Evolutionary conservation across 305 asterid species (phyloP).

Genomic region (Fraxinus angustifolia): DNA sequence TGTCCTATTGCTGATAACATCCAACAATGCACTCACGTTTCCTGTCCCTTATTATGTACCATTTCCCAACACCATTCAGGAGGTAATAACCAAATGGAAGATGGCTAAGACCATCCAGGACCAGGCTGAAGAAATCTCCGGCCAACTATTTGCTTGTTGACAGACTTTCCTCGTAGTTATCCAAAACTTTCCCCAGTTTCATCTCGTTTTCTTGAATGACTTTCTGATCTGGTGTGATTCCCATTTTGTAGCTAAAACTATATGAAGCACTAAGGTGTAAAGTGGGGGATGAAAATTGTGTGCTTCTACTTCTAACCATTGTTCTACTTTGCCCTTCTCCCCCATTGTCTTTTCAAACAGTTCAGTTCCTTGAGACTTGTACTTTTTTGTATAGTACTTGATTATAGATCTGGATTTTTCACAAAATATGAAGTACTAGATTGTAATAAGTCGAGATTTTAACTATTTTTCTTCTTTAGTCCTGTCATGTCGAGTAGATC

Average conservation of each 20-base stretch:
- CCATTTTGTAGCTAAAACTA: constrained; percentile 30
- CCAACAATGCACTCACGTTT: constrained; percentile 56
- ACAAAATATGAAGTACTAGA: not conserved
- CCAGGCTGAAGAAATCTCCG: constrained; percentile 45
- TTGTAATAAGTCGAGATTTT: not conserved
- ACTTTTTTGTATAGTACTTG: constrained; percentile 45
- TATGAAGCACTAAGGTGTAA: constrained; percentile 26
- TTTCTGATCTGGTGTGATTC: constrained; percentile 20
- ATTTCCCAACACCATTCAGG: constrained; percentile 24
- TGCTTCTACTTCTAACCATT: constrained; percentile 53
- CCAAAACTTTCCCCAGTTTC: constrained; percentile 39
- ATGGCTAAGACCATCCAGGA: constrained; percentile 40
- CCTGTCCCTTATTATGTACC: constrained; percentile 38
- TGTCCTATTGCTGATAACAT: constrained; percentile 41
- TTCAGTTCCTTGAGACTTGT: constrained; percentile 41
- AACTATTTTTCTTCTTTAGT: not conserved
- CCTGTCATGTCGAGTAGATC: not conserved
- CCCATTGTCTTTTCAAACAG: constrained; percentile 36
- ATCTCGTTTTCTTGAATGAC: constrained; percentile 32
- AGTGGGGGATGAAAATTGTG: constrained; percentile 42
- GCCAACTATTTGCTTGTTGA: constrained; percentile 41
- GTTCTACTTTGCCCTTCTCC: constrained; percentile 42
- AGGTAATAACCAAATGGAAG: constrained; percentile 34
- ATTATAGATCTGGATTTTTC: constrained; percentile 54
- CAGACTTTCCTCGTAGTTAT: constrained; percentile 46